These are phyloP conservation scores for Apiospora pterosperma DNA, from an alignment of 2,329 filamentous ascomycete species.

Conservation along the genomic window DNA sequence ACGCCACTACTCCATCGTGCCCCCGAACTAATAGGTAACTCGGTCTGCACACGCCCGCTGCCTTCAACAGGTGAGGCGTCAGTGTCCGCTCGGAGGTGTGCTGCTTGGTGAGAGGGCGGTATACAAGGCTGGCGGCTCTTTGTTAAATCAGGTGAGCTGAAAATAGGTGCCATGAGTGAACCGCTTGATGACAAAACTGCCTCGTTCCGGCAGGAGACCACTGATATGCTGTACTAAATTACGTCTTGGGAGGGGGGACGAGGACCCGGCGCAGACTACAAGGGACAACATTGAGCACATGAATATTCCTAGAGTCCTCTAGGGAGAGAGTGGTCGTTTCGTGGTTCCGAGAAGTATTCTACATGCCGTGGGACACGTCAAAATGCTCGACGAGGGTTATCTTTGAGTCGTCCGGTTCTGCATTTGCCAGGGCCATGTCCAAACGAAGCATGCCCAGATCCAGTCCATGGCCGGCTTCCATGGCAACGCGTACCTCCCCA, in stretches of 20 bases:
- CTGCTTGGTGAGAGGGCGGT: too few relatives aligned
- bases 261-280: neutral
- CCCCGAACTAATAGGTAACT: too few relatives aligned
- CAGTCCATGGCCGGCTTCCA: slow-evolving; percentile 36
- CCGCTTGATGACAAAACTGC: neutral
- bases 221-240: neutral
- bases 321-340: neutral
- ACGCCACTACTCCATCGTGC: too few relatives aligned
- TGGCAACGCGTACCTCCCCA: slow-evolving; percentile 29
- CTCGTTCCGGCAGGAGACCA: neutral
- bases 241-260: neutral
- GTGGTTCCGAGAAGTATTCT: neutral
- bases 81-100: too few relatives aligned
- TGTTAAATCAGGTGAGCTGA: too few relatives aligned
- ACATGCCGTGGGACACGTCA: neutral
- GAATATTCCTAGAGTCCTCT: neutral
- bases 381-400: slow-evolving; percentile 27
- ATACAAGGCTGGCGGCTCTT: too few relatives aligned
- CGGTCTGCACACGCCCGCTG: too few relatives aligned
- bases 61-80: too few relatives aligned
- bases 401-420: slow-evolving; percentile 38
- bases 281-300: neutral
- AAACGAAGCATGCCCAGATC: slow-evolving; percentile 24
- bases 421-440: slow-evolving; percentile 22
- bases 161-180: too few relatives aligned